Evolutionary conservation across 2,329 filamentous ascomycete species (phyloP).

Genomic region (Stachybotrys elegans): DNA sequence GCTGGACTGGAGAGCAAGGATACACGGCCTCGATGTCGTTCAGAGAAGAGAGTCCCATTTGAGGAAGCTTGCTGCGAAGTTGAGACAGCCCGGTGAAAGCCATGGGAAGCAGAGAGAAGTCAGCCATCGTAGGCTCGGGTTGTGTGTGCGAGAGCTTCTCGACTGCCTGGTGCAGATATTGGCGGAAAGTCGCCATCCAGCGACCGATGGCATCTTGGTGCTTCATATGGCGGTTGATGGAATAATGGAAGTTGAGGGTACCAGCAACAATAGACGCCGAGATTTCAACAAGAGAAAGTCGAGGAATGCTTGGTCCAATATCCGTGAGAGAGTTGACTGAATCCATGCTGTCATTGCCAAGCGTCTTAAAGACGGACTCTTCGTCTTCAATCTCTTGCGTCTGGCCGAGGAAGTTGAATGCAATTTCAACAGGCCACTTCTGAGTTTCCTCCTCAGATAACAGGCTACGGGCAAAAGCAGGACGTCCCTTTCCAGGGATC

Average conservation of each 20-base stretch:
- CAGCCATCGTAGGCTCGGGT: slow-evolving; percentile 2
- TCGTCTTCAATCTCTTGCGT: slow-evolving; percentile 2
- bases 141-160: not conserved
- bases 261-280: slow-evolving; percentile 2
- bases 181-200: slow-evolving; percentile 3
- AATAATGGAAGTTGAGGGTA: slow-evolving; percentile 4
- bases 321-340: slow-evolving; percentile 9
- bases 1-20: slow-evolving; percentile 15
- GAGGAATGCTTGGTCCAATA: slow-evolving; percentile 3
- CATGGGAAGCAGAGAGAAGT: slow-evolving; percentile 7
- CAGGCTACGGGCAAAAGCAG: slow-evolving; percentile 11
- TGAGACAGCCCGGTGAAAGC: slow-evolving; percentile 3
- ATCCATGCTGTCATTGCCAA: slow-evolving; percentile 2
- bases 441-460: not conserved
- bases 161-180: not conserved
- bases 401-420: slow-evolving; percentile 16
- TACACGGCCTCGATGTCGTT: slow-evolving; percentile 12
- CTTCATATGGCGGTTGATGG: slow-evolving; percentile 5
- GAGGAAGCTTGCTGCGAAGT: slow-evolving; percentile 4
- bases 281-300: slow-evolving; percentile 8
- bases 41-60: not conserved
- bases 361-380: slow-evolving; percentile 6
- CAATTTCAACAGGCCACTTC: slow-evolving; percentile 10
- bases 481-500: slow-evolving; percentile 15
- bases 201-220: slow-evolving; percentile 1